Evolutionary conservation across 1,284 basidiomycete species (phyloP).

Genomic region (Pholiota adiposa): DNA sequence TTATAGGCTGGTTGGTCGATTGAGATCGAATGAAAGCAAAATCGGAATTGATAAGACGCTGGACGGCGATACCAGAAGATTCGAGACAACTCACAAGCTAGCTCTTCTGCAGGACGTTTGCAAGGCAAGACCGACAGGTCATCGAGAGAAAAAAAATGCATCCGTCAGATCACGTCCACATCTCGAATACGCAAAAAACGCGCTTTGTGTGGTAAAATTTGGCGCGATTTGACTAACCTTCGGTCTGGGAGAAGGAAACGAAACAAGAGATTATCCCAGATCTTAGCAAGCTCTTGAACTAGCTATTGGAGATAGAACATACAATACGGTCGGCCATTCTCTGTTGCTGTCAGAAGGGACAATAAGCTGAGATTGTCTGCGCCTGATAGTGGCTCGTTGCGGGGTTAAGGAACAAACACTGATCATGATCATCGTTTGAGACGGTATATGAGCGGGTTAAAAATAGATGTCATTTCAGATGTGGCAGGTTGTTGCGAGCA

Average conservation of each 20-base stretch:
- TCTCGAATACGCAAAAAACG: neutral
- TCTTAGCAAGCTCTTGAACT: neutral
- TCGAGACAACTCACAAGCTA: neutral
- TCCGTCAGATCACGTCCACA: neutral
- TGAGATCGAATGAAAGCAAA: neutral
- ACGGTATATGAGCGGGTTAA: neutral
- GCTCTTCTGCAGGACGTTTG: conserved; percentile 1
- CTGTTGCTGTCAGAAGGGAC: neutral
- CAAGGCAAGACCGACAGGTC: neutral
- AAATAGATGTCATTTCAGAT: neutral
- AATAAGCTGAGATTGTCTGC: neutral
- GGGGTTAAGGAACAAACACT: neutral
- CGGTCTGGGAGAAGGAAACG: neutral
- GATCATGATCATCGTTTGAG: neutral
- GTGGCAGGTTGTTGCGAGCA: too few relatives aligned
- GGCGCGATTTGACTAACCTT: neutral
- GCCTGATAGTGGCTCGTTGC: neutral
- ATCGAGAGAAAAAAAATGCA: neutral
- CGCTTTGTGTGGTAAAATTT: neutral
- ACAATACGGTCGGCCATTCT: neutral
- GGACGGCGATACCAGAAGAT: neutral
- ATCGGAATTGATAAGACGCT: neutral
- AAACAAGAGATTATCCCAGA: neutral
- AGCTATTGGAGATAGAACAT: neutral
- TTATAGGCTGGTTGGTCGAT: conserved; percentile 1